These are phyloP conservation scores for Cryptosporidium tyzzeri DNA, from an alignment of 169 alveolate genomes.

Conservation along the genomic window DNA sequence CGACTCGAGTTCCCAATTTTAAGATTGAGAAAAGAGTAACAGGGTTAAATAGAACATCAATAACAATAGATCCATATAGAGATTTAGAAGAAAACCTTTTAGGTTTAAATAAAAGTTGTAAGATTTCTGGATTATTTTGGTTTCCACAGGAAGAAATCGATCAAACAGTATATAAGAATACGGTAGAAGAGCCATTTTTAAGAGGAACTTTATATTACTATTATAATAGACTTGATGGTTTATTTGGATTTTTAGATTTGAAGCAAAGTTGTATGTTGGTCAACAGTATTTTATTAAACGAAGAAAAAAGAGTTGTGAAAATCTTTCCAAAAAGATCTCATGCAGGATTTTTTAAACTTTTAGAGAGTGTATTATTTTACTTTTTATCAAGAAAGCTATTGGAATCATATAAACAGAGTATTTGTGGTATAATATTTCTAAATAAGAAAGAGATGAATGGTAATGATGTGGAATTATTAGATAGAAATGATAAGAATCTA, in stretches of 20 bases:
- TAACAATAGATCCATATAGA: conserved; percentile 7
- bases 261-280: conserved; percentile 48
- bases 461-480: not conserved
- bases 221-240: conserved; percentile 13
- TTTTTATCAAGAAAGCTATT: conserved; percentile 37
- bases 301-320: conserved; percentile 31
- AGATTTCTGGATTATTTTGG: conserved; percentile 52
- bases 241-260: conserved; percentile 39
- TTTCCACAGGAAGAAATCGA: conserved; percentile 38
- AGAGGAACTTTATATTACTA: conserved; percentile 38
- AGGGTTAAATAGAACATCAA: conserved; percentile 23
- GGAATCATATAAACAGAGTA: not conserved
- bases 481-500: not conserved
- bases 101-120: not conserved
- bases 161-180: conserved; percentile 21
- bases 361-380: conserved; percentile 41
- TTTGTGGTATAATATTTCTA: conserved; percentile 4
- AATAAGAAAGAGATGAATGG: not conserved
- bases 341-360: conserved; percentile 18
- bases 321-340: conserved; percentile 46
- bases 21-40: conserved; percentile 22
- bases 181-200: conserved; percentile 58
- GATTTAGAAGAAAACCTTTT: not conserved
- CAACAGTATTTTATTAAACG: conserved; percentile 40
- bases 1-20: not conserved